phyloP scores from a whole-genome alignment of 225 moss, liverwort and hornwort species.

The Marchantia paleacea region DNA sequence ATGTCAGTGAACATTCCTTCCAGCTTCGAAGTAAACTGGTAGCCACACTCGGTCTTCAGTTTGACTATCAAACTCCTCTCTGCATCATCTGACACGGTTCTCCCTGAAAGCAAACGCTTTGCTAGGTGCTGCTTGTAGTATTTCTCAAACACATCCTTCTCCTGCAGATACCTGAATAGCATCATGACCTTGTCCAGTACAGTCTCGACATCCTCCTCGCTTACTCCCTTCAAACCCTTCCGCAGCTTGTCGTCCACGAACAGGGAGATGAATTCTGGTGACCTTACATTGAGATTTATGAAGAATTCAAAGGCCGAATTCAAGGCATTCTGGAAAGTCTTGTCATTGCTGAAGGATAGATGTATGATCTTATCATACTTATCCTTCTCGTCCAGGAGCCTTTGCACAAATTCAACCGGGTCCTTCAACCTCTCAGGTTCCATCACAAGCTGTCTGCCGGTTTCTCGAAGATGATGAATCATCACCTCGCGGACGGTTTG shows the following conservation, averaged over 20 bases:
- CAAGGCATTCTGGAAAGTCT: slow-evolving; percentile 50
- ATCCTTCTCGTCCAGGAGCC: slow-evolving; percentile 47
- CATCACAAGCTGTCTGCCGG: slow-evolving; percentile 43
- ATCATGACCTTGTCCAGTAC: slow-evolving; percentile 52
- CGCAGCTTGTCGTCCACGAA: slow-evolving; percentile 51
- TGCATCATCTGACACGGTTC: slow-evolving; percentile 49
- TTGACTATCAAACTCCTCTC: slow-evolving; percentile 49
- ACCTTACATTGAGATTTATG: slow-evolving; percentile 46
- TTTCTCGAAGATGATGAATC: slow-evolving; percentile 39
- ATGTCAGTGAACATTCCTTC: slow-evolving; percentile 54
- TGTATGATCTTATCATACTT: slow-evolving; percentile 49
- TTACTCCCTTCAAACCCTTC: slow-evolving; percentile 49
- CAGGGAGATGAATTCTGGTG: slow-evolving; percentile 46
- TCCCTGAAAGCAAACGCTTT: slow-evolving; percentile 46
- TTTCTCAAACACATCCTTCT: slow-evolving; percentile 49
- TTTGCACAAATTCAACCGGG: slow-evolving; percentile 47
- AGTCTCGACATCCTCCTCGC: slow-evolving; percentile 48
- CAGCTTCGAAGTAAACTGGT: slow-evolving; percentile 47
- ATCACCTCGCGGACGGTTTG: slow-evolving; percentile 46
- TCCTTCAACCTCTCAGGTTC: slow-evolving; percentile 48
- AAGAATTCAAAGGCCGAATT: slow-evolving; percentile 49
- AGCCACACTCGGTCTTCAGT: slow-evolving; percentile 48
- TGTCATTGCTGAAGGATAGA: slow-evolving; percentile 42
- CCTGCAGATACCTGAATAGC: slow-evolving; percentile 53
- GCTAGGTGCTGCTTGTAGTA: slow-evolving; percentile 50